Evolutionary conservation across 1,284 basidiomycete genomes (phyloP).

Genomic region (Fistulina hepatica): DNA sequence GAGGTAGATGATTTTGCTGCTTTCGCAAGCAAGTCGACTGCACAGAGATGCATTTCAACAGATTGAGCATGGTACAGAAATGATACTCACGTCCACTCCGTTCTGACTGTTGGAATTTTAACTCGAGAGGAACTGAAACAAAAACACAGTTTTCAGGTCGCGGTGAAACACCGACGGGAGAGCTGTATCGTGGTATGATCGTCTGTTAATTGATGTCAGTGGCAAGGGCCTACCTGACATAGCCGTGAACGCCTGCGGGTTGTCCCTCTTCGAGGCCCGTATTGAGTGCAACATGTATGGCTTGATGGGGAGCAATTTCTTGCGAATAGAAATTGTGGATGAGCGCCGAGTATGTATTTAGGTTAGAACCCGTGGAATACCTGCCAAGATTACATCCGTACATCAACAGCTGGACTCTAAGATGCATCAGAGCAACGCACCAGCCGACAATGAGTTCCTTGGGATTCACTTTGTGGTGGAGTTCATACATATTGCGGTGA

Average conservation of each 20-base stretch:
- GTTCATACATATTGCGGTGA: slow-evolving; percentile 87
- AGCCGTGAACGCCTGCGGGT: slow-evolving; percentile 79
- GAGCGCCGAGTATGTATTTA: slow-evolving; percentile 94
- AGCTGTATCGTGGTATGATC: slow-evolving; percentile 47
- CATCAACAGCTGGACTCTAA: slow-evolving; percentile 5
- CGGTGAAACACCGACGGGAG: slow-evolving; percentile 74
- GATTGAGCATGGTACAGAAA: slow-evolving; percentile 1
- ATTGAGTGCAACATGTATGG: slow-evolving; percentile 90
- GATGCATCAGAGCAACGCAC: slow-evolving; percentile 32
- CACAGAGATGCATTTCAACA: slow-evolving; percentile 1
- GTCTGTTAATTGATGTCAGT: slow-evolving; percentile 10
- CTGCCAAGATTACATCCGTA: slow-evolving; percentile 28
- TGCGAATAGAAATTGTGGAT: slow-evolving; percentile 98
- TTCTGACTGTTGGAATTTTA: slow-evolving; percentile 76
- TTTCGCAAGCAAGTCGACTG: slow-evolving; percentile 69
- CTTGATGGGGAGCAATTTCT: slow-evolving; percentile 83
- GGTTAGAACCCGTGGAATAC: slow-evolving; percentile 83
- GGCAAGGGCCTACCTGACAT: slow-evolving; percentile 55
- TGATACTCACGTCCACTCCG: slow-evolving; percentile 67
- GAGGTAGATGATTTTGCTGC: slow-evolving; percentile 40
- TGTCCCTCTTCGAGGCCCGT: slow-evolving; percentile 67
- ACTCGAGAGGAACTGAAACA: slow-evolving; percentile 73
- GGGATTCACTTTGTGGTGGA: slow-evolving; percentile 76
- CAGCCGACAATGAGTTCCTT: slow-evolving; percentile 87
- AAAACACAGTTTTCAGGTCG: slow-evolving; percentile 92